Base-by-base conservation (phyloP, 352 stramenopile species). In the Phytophthora cajani region DNA sequence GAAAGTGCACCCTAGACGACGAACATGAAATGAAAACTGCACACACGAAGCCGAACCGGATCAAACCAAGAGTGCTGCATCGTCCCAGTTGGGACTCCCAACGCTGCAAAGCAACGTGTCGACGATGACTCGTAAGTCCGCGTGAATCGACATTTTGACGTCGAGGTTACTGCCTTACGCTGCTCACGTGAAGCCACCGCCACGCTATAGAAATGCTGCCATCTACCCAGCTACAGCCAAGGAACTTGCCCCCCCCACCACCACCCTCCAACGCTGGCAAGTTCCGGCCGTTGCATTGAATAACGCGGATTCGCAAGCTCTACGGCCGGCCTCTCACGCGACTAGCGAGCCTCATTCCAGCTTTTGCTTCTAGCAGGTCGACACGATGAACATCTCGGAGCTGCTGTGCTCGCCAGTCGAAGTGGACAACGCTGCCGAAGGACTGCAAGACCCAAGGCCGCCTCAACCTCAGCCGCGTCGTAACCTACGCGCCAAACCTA, bases 321-420 rank as follows among this genome's bases (percentile, higher is more conserved):
- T 7, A 49, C 16, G 21, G 42, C 42, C 16, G 21, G 42, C 42
- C 42, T 1, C 14, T 9, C 17, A 19, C 40, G 19, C 40, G 16
- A 21, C 16, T 21, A 10, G 40, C 40, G 17, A 49, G 10, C 42
- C 14, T n/a, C 42, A 49, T 49, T 49, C 6, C 58, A 50, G 54
- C 27, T 58, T 49, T 14, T 16, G 32, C 42, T 17, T 42, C 23
- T 27, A 27, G 23, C 23, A 27, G 23, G 23, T 27, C 23, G 23
- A 27, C 23, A 27, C 59, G 19, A 59, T 58, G 10, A 42, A 42
- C 14, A 42, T 42, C 11, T 42, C 36, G 46, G 64, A 71, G 21
- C 47, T 65, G 17, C 50, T 61, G 64, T 67, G 33, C 27, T 59
- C 57, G 16, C 19, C 56, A 32, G 27, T 44, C 17, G 12, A 60